Percentiles rank a stretch among this genome's conserved stretches.
These are phyloP conservation scores for Paraphoma sp. DNA, from an alignment of 2,329 filamentous ascomycete species.

Conservation along the genomic window DNA sequence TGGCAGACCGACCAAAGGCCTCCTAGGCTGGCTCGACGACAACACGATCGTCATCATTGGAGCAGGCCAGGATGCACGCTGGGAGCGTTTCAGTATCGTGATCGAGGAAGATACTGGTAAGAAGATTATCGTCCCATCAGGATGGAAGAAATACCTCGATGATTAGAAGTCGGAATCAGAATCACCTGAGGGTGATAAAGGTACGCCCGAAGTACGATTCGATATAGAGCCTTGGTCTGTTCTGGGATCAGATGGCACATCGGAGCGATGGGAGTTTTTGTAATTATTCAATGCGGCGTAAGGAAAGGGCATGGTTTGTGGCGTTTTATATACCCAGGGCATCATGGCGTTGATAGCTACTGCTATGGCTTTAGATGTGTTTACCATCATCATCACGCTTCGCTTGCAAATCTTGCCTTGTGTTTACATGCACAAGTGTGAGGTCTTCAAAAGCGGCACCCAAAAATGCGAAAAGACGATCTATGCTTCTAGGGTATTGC, in stretches of 20 bases:
- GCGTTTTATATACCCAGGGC: too few relatives aligned
- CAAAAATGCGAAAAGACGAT: background rate
- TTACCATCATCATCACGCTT: too few relatives aligned
- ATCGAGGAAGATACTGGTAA: slow-evolving; percentile 66
- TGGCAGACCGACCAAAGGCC: slow-evolving; percentile 74
- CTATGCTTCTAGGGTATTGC: background rate
- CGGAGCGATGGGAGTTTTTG: too few relatives aligned
- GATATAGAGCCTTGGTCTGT: background rate
- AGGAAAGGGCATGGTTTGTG: too few relatives aligned
- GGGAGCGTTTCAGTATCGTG: slow-evolving; percentile 74
- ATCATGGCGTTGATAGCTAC: too few relatives aligned
- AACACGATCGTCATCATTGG: slow-evolving; percentile 77
- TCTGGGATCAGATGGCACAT: background rate
- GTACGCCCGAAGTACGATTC: background rate
- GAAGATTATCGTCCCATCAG: slow-evolving; percentile 71
- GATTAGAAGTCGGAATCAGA: background rate
- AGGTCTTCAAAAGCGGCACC: background rate
- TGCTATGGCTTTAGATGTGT: too few relatives aligned
- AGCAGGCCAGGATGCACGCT: slow-evolving; percentile 79
- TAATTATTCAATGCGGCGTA: too few relatives aligned
- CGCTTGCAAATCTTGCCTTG: too few relatives aligned
- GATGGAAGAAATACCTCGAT: slow-evolving; percentile 79
- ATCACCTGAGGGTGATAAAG: too few relatives aligned
- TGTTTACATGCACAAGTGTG: too few relatives aligned
- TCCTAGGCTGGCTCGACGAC: slow-evolving; percentile 84